Percentiles rank a stretch among this genome's conserved stretches.
phyloP scores from a whole-genome alignment of 208 protist genomes.

The Trypanosoma boissoni region DNA sequence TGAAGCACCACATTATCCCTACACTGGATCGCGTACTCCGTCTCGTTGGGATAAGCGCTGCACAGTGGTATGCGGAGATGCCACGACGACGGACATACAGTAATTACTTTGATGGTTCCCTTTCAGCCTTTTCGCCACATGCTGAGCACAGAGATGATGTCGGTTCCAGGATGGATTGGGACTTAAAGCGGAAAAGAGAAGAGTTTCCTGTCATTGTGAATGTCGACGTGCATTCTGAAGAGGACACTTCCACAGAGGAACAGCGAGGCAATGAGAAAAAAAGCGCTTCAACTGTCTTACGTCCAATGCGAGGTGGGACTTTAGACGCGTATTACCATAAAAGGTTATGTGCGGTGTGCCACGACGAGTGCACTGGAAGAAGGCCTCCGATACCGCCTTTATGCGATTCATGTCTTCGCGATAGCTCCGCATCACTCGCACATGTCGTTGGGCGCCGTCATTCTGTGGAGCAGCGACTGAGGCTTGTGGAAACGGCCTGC shows the following conservation, averaged over 20 bases:
- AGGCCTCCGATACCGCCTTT: constrained; percentile 9
- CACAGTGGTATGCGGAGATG: constrained; percentile 54
- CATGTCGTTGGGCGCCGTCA: constrained; percentile 11
- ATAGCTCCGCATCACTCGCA: neutral
- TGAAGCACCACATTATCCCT: constrained; percentile 67
- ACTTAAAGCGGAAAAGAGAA: constrained; percentile 3
- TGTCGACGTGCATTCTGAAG: too few species aligned
- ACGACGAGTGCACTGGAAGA: neutral
- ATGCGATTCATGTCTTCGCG: constrained; percentile 14
- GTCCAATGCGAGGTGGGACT: constrained; percentile 2
- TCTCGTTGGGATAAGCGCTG: constrained; percentile 63
- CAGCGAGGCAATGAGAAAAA: neutral
- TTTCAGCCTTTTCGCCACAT: too few species aligned
- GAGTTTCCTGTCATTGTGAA: constrained; percentile 8
- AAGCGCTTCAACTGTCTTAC: too few species aligned
- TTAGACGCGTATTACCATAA: constrained; percentile 24
- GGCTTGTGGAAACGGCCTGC: constrained; percentile 30
- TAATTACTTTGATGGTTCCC: constrained; percentile 26
- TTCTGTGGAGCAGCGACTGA: constrained; percentile 18
- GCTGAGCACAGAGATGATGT: too few species aligned
- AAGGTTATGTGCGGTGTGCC: constrained; percentile 23
- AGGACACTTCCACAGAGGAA: neutral
- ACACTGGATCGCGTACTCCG: constrained; percentile 81
- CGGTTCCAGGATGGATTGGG: neutral
- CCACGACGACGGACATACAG: constrained; percentile 34